phyloP scores from a whole-genome alignment of 2,329 filamentous ascomycete genomes.

The Pseudogymnoascus destructans region DNA sequence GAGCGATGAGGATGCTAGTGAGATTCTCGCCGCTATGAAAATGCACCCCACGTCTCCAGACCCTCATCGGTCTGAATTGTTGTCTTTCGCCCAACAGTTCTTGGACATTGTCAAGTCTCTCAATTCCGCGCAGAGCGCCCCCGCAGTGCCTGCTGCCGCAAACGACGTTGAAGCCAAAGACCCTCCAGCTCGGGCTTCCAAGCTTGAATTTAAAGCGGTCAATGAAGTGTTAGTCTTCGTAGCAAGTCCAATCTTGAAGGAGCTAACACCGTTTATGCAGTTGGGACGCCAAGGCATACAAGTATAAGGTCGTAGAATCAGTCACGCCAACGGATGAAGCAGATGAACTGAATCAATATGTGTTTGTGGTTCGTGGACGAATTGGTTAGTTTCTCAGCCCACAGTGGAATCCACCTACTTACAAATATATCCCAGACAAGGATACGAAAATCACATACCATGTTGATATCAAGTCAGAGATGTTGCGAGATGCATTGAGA shows the following conservation, averaged over 20 bases:
- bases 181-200: neutral
- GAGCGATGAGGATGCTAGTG: neutral
- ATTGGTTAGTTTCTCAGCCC: too few species aligned
- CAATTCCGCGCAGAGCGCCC: constrained; percentile 10
- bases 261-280: constrained; percentile 11
- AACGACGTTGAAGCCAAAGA: neutral
- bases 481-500: constrained; percentile 24
- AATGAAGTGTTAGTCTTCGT: too few species aligned
- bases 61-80: neutral
- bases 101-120: constrained; percentile 11
- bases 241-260: too few species aligned
- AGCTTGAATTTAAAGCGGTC: too few species aligned
- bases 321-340: constrained; percentile 11
- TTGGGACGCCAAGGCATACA: constrained; percentile 22
- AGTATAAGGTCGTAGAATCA: constrained; percentile 23
- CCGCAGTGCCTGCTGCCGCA: constrained; percentile 2
- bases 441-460: constrained; percentile 19
- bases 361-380: too few species aligned
- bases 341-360: neutral
- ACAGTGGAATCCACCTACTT: too few species aligned
- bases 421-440: constrained; percentile 15
- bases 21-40: neutral
- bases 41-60: neutral
- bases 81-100: constrained; percentile 9
- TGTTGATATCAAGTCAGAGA: constrained; percentile 26